Evolutionary conservation across 108 stramenopile species (phyloP).

Genomic region (Tribonema minus): DNA sequence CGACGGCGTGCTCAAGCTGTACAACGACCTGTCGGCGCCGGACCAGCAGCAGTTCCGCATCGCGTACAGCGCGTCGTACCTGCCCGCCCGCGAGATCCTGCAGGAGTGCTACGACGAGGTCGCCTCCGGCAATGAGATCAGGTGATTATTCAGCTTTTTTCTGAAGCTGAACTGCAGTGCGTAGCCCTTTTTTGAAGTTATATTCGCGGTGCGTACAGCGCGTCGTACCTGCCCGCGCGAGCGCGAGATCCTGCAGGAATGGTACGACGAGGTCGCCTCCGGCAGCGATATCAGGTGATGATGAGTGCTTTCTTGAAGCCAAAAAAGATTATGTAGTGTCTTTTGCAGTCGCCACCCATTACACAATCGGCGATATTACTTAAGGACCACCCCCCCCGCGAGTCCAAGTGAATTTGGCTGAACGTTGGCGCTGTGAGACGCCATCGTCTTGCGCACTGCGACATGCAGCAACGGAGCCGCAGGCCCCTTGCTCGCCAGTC

Average conservation of each 20-base stretch:
- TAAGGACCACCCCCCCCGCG: too few species aligned
- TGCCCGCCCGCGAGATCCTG: slow-evolving; percentile 91
- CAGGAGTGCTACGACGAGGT: slow-evolving; percentile 99
- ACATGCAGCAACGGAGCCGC: not conserved
- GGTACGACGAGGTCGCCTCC: slow-evolving; percentile 93
- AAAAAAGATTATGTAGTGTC: too few species aligned
- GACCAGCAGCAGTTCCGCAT: slow-evolving; percentile 83
- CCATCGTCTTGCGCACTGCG: too few species aligned
- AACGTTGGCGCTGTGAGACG: not conserved
- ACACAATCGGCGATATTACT: too few species aligned
- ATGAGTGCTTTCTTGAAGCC: not conserved
- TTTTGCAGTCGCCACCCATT: too few species aligned
- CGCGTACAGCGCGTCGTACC: slow-evolving; percentile 91
- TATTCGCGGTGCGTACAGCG: slow-evolving; percentile 94
- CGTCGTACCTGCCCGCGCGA: slow-evolving; percentile 87
- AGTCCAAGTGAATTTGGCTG: too few species aligned
- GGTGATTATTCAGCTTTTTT: not conserved
- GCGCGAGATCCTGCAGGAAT: slow-evolving; percentile 98
- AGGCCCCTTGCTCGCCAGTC: not conserved
- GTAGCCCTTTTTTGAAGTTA: too few species aligned
- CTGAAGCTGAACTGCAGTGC: too few species aligned
- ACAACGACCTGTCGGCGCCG: slow-evolving; percentile 70
- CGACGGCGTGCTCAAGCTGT: slow-evolving; percentile 89
- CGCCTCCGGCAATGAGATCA: slow-evolving; percentile 88
- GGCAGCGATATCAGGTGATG: slow-evolving; percentile 87